Evolutionary conservation across 768 basidiomycete genomes (phyloP).

Genomic region (Suillus tomentosus): DNA sequence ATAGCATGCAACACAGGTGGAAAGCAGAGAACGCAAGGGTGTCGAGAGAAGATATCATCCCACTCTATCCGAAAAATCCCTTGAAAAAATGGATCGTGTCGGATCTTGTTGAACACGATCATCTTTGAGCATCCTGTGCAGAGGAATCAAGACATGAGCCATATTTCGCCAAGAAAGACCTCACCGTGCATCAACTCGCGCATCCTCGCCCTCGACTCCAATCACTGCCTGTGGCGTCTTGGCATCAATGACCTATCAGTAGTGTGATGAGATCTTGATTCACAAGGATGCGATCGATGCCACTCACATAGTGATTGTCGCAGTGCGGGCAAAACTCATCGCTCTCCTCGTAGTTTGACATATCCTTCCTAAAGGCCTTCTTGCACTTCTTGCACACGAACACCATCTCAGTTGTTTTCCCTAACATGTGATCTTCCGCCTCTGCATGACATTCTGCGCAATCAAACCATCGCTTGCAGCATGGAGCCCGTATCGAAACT

Average conservation of each 20-base stretch:
- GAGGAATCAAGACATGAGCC: neutral
- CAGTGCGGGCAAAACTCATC: conserved; percentile 99
- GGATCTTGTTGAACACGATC: conserved; percentile 66
- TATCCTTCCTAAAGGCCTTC: conserved; percentile 96
- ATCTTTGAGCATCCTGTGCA: conserved; percentile 82
- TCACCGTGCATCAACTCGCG: conserved; percentile 82
- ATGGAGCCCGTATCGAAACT: conserved; percentile 93
- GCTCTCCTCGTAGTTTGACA: conserved; percentile 89
- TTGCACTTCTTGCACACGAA: conserved; percentile 90
- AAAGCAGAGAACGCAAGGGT: neutral
- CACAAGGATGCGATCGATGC: neutral
- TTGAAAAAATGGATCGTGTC: conserved; percentile 49
- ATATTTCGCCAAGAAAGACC: conserved; percentile 24
- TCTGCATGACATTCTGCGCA: conserved; percentile 96
- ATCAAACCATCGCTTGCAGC: conserved; percentile 98
- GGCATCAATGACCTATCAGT: conserved; percentile 80
- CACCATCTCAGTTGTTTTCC: conserved; percentile 79
- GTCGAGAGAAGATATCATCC: conserved; percentile 24
- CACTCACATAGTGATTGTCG: conserved; percentile 93
- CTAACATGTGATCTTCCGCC: conserved; percentile 67
- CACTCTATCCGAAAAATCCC: conserved; percentile 49
- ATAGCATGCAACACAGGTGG: neutral
- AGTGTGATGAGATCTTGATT: neutral
- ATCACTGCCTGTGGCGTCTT: conserved; percentile 87
- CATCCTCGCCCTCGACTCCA: conserved; percentile 90